A percentile compares a stretch with the other conserved stretches of the same genome.
Conservation (phyloP, 371 early-diverging fungal genomes). For the Blakeslea trispora region DNA sequence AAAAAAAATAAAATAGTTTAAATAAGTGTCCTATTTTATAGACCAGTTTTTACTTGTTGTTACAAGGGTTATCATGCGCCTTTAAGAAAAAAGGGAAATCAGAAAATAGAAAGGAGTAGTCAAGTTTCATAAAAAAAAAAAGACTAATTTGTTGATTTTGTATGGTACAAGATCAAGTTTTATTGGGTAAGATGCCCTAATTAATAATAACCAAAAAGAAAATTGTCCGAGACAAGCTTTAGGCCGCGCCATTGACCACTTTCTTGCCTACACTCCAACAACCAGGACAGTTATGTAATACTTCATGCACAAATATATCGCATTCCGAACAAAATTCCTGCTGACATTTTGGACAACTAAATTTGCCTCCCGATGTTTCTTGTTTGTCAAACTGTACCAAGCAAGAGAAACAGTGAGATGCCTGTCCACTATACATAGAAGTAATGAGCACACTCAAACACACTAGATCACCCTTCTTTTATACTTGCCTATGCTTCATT, state of each 20-base stretch:
- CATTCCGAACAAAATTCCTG: slow-evolving; percentile 91
- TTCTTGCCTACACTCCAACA: slow-evolving; percentile 58
- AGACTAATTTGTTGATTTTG: background rate
- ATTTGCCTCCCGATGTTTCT: slow-evolving; percentile 38
- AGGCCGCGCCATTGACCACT: background rate
- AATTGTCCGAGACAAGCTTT: slow-evolving; percentile 16
- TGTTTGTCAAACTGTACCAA: slow-evolving; percentile 40
- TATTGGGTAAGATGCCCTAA: too few species aligned
- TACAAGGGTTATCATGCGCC: slow-evolving; percentile 5
- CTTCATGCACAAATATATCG: slow-evolving; percentile 92
- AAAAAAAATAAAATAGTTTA: slow-evolving; percentile 1
- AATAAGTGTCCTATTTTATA: too few species aligned
- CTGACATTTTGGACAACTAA: slow-evolving; percentile 77
- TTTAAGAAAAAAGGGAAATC: slow-evolving; percentile 12
- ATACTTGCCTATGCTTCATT: slow-evolving; percentile 39
- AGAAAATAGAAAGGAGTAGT: slow-evolving; percentile 1
- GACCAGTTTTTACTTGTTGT: too few species aligned
- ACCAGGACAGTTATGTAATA: slow-evolving; percentile 92
- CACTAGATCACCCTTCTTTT: background rate
- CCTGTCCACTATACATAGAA: slow-evolving; percentile 24
- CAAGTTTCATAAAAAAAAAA: slow-evolving; percentile 5
- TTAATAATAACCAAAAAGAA: too few species aligned
- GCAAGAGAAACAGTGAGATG: slow-evolving; percentile 50
- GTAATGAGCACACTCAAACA: too few species aligned
- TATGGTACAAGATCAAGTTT: background rate